Conservation (phyloP, 768 basidiomycete species). For the Lentinula guzmanii region DNA sequence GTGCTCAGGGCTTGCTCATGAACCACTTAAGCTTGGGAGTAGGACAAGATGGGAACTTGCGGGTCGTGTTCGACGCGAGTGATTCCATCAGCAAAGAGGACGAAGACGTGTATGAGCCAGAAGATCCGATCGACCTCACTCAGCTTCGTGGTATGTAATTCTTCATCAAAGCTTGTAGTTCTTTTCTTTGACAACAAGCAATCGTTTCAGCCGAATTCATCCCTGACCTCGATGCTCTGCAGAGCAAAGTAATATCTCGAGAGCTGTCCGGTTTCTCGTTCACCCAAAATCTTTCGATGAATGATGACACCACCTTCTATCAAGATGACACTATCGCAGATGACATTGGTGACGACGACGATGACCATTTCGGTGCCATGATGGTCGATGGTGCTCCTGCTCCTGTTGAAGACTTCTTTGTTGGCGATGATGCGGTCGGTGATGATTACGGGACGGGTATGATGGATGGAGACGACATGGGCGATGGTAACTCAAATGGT, state of each 20-base stretch:
- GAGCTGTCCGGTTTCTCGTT: conserved; percentile 83
- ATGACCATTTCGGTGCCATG: conserved; percentile 26
- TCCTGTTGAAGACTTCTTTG: conserved; percentile 61
- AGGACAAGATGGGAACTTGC: conserved; percentile 73
- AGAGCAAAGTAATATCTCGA: conserved; percentile 71
- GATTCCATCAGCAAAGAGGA: conserved; percentile 77
- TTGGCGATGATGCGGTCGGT: conserved; percentile 49
- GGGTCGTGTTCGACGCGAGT: conserved; percentile 95
- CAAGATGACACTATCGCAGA: conserved; percentile 41
- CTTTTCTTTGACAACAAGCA: not conserved
- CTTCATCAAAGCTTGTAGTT: not conserved
- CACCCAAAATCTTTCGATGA: conserved; percentile 53
- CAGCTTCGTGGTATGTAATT: conserved; percentile 49
- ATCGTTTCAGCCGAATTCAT: conserved; percentile 56
- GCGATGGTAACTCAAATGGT: conserved; percentile 35
- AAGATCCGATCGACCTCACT: conserved; percentile 61
- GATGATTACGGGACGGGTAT: conserved; percentile 39
- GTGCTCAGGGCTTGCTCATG: conserved; percentile 93
- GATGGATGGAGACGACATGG: conserved; percentile 38
- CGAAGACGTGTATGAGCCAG: conserved; percentile 65
- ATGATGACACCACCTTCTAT: conserved; percentile 61
- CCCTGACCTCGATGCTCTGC: conserved; percentile 57
- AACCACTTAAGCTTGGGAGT: conserved; percentile 83
- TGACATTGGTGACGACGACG: conserved; percentile 39
- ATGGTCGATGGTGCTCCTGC: conserved; percentile 35